Evolutionary conservation across 164 flowering plant species (phyloP).

Genomic region (Hamamelis virginiana): DNA sequence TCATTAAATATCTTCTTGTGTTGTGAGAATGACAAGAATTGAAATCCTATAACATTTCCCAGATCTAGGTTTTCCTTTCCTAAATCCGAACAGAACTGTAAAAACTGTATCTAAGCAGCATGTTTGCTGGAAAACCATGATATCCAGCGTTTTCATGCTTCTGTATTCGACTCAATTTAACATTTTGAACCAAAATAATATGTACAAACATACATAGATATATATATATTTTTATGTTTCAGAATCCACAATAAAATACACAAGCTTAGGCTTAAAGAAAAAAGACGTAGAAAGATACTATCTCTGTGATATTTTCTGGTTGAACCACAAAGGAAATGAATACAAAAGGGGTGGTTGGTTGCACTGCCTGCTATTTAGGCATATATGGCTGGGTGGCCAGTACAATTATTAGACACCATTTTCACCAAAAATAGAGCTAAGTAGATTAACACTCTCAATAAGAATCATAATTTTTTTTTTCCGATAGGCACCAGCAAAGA

Average conservation of each 20-base stretch:
- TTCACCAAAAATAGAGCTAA: slow-evolving; percentile 21
- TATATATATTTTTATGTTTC: not conserved
- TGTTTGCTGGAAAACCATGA: too few species aligned
- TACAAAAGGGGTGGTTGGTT: slow-evolving; percentile 11
- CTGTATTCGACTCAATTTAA: too few species aligned
- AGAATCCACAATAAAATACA: slow-evolving; percentile 21
- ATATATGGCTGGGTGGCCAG: slow-evolving; percentile 9
- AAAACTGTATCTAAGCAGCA: too few species aligned
- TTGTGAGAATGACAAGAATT: too few species aligned
- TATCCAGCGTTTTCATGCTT: too few species aligned
- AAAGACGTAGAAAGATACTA: slow-evolving; percentile 14
- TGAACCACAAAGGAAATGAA: slow-evolving; percentile 7
- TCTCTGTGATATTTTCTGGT: slow-evolving; percentile 9
- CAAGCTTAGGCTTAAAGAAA: slow-evolving; percentile 12
- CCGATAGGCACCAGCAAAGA: slow-evolving; percentile 11
- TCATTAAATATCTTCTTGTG: too few species aligned
- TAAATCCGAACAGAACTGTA: too few species aligned
- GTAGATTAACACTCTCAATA: slow-evolving; percentile 17
- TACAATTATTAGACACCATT: slow-evolving; percentile 15
- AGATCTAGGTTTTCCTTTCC: too few species aligned
- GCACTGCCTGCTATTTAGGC: slow-evolving; percentile 9
- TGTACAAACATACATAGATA: too few species aligned
- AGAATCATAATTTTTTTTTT: slow-evolving; percentile 10
- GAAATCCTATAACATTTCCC: too few species aligned
- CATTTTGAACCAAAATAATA: too few species aligned